Conservation (phyloP, 1,139 yeast species). For the Eremothecium gossypii region DNA sequence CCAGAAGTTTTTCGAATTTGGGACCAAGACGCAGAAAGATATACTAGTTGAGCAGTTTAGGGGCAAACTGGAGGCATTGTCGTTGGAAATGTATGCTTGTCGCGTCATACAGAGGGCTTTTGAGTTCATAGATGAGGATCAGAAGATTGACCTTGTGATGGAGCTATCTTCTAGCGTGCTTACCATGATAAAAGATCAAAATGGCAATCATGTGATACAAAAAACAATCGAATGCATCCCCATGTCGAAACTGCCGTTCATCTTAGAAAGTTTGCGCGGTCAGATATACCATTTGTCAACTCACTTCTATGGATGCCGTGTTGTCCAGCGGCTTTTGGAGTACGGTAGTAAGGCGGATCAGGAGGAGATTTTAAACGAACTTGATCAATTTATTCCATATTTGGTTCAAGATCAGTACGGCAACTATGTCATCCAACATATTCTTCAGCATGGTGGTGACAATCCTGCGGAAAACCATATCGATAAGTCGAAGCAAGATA, state of each 20-base stretch:
- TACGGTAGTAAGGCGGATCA: conserved; percentile 53
- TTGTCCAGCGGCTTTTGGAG: conserved; percentile 84
- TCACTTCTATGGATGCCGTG: conserved; percentile 96
- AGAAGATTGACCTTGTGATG: conserved; percentile 58
- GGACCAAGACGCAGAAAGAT: conserved; percentile 60
- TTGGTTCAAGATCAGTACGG: conserved; percentile 95
- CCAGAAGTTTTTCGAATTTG: conserved; percentile 86
- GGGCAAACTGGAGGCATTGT: conserved; percentile 65
- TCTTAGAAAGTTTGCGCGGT: conserved; percentile 61
- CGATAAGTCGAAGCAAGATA: conserved; percentile 39
- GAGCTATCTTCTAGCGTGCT: conserved; percentile 68
- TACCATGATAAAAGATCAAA: conserved; percentile 86
- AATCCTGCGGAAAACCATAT: conserved; percentile 14
- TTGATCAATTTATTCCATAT: conserved; percentile 63
- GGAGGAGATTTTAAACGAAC: conserved; percentile 54
- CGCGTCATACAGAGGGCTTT: conserved; percentile 92
- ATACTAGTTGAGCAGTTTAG: conserved; percentile 66
- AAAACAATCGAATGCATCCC: conserved; percentile 87
- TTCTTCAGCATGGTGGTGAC: conserved; percentile 67
- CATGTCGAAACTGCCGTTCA: conserved; percentile 57
- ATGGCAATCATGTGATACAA: conserved; percentile 96
- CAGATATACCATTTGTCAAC: conserved; percentile 86
- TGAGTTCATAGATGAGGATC: conserved; percentile 60
- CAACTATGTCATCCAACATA: conserved; percentile 93
- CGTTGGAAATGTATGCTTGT: conserved; percentile 96